phyloP scores from a whole-genome alignment of 108 stramenopile genomes.

The Fragilariopsis cylindrus region DNA sequence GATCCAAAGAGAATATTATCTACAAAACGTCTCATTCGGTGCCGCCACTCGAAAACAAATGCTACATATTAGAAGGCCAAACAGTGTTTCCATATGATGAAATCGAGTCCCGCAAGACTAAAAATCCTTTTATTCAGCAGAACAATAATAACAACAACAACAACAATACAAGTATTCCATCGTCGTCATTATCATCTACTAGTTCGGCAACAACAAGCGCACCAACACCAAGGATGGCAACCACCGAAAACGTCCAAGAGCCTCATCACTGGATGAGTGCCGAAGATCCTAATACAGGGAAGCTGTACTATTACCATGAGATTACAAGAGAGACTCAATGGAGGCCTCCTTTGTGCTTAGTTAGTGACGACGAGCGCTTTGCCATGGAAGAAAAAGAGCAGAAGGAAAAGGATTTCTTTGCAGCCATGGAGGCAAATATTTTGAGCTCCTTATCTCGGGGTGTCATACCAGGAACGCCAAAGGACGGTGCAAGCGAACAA shows the following conservation, averaged over 20 bases:
- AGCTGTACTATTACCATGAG: slow-evolving; percentile 92
- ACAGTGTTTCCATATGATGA: too few relatives aligned
- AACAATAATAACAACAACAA: too few relatives aligned
- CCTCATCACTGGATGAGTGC: slow-evolving; percentile 66
- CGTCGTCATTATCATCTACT: too few relatives aligned
- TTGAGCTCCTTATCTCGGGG: slow-evolving; percentile 42
- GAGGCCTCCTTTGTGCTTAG: slow-evolving; percentile 87
- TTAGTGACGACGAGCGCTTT: slow-evolving; percentile 53
- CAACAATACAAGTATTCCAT: too few relatives aligned
- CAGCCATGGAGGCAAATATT: slow-evolving; percentile 89
- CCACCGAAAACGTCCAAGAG: background rate
- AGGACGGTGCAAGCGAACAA: background rate
- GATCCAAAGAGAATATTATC: slow-evolving; percentile 12
- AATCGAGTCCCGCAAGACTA: too few relatives aligned
- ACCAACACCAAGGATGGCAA: too few relatives aligned
- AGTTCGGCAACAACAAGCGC: too few relatives aligned
- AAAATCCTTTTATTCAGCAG: too few relatives aligned
- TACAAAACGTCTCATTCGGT: too few relatives aligned
- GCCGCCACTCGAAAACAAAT: too few relatives aligned
- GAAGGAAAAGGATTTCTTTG: slow-evolving; percentile 81
- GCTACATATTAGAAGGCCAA: too few relatives aligned
- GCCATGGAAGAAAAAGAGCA: slow-evolving; percentile 71
- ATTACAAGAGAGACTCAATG: slow-evolving; percentile 92
- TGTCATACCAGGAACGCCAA: slow-evolving; percentile 27
- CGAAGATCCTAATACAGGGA: slow-evolving; percentile 66